Conservation (phyloP, 345 rosid genomes). For the Boechera retrofracta region DNA sequence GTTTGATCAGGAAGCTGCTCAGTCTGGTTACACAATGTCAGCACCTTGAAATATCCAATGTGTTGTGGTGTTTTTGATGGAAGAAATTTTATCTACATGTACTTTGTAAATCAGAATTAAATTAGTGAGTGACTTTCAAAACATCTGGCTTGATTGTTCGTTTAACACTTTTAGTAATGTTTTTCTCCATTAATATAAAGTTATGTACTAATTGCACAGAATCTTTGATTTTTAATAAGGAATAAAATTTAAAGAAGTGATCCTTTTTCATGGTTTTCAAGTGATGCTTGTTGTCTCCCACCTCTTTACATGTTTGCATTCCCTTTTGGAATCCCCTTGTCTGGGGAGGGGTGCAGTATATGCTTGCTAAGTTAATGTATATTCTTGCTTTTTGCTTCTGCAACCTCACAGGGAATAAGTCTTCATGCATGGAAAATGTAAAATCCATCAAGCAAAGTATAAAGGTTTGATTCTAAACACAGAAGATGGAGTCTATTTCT, state of each 20-base stretch:
- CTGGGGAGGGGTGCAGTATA: neutral
- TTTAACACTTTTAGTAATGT: constrained; percentile 1
- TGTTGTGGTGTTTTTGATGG: neutral
- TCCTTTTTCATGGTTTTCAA: constrained; percentile 4
- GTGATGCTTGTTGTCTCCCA: constrained; percentile 24
- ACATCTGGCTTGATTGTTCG: neutral
- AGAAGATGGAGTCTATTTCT: neutral
- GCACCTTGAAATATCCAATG: neutral
- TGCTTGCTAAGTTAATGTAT: constrained; percentile 21
- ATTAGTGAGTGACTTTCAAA: neutral
- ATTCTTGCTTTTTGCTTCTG: constrained; percentile 45
- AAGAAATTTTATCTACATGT: neutral
- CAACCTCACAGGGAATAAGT: constrained; percentile 29
- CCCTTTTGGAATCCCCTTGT: constrained; percentile 17
- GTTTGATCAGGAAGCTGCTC: neutral
- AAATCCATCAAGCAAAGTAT: constrained; percentile 40
- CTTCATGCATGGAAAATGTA: constrained; percentile 20
- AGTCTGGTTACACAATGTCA: neutral
- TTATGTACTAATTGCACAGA: neutral
- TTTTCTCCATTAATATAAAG: neutral
- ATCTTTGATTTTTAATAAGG: neutral
- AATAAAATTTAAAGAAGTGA: neutral
- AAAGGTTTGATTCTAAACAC: constrained; percentile 19
- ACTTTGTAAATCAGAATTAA: too few species aligned
- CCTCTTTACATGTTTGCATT: neutral